Conservation (phyloP, 2,329 filamentous ascomycete genomes). For the Lithohypha guttulata region DNA sequence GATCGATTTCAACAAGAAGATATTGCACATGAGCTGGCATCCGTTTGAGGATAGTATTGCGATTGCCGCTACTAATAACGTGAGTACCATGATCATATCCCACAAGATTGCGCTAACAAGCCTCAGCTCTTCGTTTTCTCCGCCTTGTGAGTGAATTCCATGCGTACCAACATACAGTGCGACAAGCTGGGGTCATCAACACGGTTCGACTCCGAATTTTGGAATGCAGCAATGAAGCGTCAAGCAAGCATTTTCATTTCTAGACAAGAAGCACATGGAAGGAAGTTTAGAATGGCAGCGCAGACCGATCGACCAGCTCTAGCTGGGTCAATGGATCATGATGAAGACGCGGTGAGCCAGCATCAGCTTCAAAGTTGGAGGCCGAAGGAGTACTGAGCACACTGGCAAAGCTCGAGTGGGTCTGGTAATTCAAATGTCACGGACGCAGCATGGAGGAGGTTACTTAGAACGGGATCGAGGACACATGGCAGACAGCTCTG, state of each 20-base stretch:
- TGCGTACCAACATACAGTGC: too few species aligned
- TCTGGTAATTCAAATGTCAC: neutral
- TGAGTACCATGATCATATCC: constrained; percentile 46
- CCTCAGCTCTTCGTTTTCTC: constrained; percentile 66
- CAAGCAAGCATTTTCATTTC: neutral
- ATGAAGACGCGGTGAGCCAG: neutral
- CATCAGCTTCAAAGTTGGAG: neutral
- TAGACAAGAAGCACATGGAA: too few species aligned
- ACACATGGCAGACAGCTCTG: constrained; percentile 9
- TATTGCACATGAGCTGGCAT: constrained; percentile 99
- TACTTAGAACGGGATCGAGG: neutral
- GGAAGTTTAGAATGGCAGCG: too few species aligned
- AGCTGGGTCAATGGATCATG: too few species aligned
- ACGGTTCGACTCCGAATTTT: neutral
- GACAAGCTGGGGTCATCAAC: too few species aligned
- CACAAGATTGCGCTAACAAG: constrained; percentile 1
- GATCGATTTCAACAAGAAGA: constrained; percentile 99
- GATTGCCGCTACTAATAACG: constrained; percentile 98
- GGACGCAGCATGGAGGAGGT: neutral
- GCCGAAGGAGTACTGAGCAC: too few species aligned
- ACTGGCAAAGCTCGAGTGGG: too few species aligned
- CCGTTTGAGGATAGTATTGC: constrained; percentile 99
- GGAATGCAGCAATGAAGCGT: neutral
- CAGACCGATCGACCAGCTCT: too few species aligned
- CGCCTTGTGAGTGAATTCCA: constrained; percentile 43